Evolutionary conservation across 2,329 filamentous ascomycete species (phyloP).

Genomic region (Nemania abortiva): DNA sequence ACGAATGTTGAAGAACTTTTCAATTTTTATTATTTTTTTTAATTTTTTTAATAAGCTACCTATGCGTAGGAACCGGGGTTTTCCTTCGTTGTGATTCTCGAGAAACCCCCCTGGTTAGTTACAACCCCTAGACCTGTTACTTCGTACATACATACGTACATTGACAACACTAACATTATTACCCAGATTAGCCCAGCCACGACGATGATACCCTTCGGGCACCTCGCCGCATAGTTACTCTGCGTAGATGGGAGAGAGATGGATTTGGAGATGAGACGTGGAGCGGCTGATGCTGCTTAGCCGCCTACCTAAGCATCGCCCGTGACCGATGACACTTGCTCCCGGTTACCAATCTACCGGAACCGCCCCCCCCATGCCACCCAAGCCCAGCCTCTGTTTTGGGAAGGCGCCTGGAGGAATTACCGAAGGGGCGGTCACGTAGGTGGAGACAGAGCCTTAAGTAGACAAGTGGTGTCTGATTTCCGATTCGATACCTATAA

Average conservation of each 20-base stretch:
- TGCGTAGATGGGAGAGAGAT: no score
- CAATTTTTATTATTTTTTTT: no score
- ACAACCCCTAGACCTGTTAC: not conserved
- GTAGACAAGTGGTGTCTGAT: not conserved
- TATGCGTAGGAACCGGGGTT: no score
- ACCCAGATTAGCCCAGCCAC: not conserved
- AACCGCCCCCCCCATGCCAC: slow-evolving; percentile 5
- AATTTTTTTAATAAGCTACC: no score
- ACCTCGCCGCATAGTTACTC: not conserved
- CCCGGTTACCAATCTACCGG: slow-evolving; percentile 30
- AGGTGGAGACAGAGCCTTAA: slow-evolving; percentile 8
- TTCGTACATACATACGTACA: not conserved
- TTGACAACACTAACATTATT: not conserved
- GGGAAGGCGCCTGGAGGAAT: slow-evolving; percentile 2
- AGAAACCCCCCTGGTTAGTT: no score
- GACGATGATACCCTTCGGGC: not conserved
- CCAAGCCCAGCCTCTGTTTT: not conserved
- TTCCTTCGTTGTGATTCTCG: no score
- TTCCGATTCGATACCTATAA: not conserved
- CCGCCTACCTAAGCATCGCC: not conserved
- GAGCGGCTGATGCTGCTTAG: slow-evolving; percentile 3
- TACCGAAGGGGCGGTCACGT: slow-evolving; percentile 14
- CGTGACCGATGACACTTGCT: slow-evolving; percentile 10
- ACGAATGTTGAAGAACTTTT: no score
- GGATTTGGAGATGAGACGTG: not conserved